Conservation (phyloP, 2,329 filamentous ascomycete species). For the Biscogniauxia mediterranea region DNA sequence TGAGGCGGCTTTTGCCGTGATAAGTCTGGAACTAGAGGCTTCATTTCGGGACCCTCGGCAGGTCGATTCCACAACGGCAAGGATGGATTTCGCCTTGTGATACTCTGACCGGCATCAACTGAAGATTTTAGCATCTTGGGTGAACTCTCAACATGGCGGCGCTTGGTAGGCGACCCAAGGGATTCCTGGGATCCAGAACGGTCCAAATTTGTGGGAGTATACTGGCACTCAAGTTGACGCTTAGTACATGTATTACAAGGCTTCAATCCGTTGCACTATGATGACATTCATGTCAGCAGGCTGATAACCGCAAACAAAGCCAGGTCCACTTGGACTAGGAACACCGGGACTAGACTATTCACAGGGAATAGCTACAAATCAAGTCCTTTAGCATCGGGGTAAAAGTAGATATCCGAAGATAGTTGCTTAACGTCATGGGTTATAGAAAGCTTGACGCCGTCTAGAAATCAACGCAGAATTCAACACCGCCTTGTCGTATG, state of each 20-base stretch:
- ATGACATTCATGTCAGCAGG: slow-evolving; percentile 20
- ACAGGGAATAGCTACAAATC: slow-evolving; percentile 21
- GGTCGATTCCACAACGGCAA: slow-evolving; percentile 26
- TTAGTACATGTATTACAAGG: slow-evolving; percentile 60
- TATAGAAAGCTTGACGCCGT: slow-evolving; percentile 12
- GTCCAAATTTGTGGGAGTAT: slow-evolving; percentile 36
- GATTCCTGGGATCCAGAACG: slow-evolving; percentile 30
- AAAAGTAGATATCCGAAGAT: slow-evolving; percentile 12
- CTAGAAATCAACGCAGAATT: slow-evolving; percentile 1
- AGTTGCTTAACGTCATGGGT: slow-evolving; percentile 8
- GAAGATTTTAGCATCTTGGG: slow-evolving; percentile 25
- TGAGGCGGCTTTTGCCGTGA: slow-evolving; percentile 22
- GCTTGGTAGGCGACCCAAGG: slow-evolving; percentile 38
- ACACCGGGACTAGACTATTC: slow-evolving; percentile 7
- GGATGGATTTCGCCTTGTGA: slow-evolving; percentile 19
- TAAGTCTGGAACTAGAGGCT: slow-evolving; percentile 13
- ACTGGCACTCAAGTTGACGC: slow-evolving; percentile 45
- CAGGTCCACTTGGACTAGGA: slow-evolving; percentile 10
- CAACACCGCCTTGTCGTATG: neutral
- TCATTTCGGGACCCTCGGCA: slow-evolving; percentile 18
- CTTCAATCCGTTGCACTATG: slow-evolving; percentile 56
- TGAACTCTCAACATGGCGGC: slow-evolving; percentile 33
- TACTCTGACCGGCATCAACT: slow-evolving; percentile 31
- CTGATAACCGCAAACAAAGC: slow-evolving; percentile 13
- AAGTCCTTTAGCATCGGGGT: slow-evolving; percentile 15